Conservation (phyloP, 768 basidiomycete species). For the Rhodocollybia butyracea region DNA sequence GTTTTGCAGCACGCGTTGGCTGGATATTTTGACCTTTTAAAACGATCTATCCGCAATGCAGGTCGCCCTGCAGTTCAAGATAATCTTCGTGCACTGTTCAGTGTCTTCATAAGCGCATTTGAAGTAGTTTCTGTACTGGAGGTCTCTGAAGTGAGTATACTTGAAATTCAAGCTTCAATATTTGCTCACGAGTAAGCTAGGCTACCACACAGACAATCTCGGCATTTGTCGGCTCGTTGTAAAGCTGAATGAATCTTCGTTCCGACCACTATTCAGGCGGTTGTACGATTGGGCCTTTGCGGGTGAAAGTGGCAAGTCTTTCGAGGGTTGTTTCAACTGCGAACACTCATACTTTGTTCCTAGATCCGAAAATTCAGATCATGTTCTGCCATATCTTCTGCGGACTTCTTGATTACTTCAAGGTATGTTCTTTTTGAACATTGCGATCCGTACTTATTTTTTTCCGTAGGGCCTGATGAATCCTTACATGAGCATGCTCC, state of each 20-base stretch:
- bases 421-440: constrained; percentile 51
- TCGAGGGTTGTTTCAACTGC: constrained; percentile 13
- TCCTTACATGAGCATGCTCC: constrained; percentile 81
- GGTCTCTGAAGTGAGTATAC: neutral
- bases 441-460: no score
- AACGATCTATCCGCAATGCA: constrained; percentile 60
- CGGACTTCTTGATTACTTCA: constrained; percentile 81
- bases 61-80: constrained; percentile 62
- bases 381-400: constrained; percentile 76
- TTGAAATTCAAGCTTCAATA: neutral
- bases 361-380: constrained; percentile 47
- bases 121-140: constrained; percentile 39
- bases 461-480: constrained; percentile 84
- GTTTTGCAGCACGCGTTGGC: constrained; percentile 29
- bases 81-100: constrained; percentile 65
- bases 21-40: constrained; percentile 68
- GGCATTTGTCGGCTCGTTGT: constrained; percentile 84
- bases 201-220: constrained; percentile 52
- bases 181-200: constrained; percentile 28
- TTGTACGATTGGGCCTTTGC: constrained; percentile 95
- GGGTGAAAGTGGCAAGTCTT: constrained; percentile 40
- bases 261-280: constrained; percentile 88
- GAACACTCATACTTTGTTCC: constrained; percentile 1
- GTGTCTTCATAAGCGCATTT: constrained; percentile 76
- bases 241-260: constrained; percentile 89